Percentiles rank a stretch among this genome's conserved stretches.
These are phyloP conservation scores for Xylariaceae sp. DNA, from an alignment of 2,329 filamentous ascomycete species.

Conservation along the genomic window DNA sequence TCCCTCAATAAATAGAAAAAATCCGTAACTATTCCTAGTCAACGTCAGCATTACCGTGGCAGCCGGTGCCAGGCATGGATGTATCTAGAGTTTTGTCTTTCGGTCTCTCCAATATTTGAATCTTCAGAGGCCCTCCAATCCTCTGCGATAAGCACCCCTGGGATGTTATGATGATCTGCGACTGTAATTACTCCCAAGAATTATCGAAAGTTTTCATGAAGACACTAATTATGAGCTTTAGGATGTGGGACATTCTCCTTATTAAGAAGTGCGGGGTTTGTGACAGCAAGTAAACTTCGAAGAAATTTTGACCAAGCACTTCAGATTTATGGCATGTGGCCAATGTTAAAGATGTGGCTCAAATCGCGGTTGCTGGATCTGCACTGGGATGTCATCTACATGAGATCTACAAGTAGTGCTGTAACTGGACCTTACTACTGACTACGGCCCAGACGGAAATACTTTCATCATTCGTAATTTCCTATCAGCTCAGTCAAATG, in stretches of 20 bases:
- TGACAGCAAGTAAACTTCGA: conserved; percentile 9
- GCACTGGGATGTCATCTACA: too few relatives aligned
- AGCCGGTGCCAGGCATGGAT: background rate
- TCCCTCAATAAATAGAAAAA: too few relatives aligned
- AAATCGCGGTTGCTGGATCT: too few relatives aligned
- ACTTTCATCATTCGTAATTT: too few relatives aligned
- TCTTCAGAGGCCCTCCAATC: background rate
- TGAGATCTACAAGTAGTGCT: too few relatives aligned
- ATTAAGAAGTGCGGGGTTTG: conserved; percentile 21
- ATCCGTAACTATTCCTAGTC: too few relatives aligned
- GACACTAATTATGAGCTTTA: background rate
- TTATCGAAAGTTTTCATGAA: background rate
- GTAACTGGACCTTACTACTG: too few relatives aligned
- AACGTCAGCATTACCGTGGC: conserved; percentile 12
- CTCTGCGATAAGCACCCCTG: background rate
- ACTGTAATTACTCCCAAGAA: conserved; percentile 20
- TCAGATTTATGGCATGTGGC: conserved; percentile 24
- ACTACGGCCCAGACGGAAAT: too few relatives aligned
- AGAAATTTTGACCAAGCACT: background rate
- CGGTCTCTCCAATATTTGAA: background rate
- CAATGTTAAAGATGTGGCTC: conserved; percentile 13
- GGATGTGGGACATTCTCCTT: conserved; percentile 29
- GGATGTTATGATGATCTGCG: conserved; percentile 29
- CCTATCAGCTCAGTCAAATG: too few relatives aligned
- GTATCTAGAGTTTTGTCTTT: background rate